A percentile compares a stretch with the other conserved stretches of the same genome.
These are phyloP conservation scores for Aegle marmelos DNA, from an alignment of 345 rosid genomes.

Conservation along the genomic window DNA sequence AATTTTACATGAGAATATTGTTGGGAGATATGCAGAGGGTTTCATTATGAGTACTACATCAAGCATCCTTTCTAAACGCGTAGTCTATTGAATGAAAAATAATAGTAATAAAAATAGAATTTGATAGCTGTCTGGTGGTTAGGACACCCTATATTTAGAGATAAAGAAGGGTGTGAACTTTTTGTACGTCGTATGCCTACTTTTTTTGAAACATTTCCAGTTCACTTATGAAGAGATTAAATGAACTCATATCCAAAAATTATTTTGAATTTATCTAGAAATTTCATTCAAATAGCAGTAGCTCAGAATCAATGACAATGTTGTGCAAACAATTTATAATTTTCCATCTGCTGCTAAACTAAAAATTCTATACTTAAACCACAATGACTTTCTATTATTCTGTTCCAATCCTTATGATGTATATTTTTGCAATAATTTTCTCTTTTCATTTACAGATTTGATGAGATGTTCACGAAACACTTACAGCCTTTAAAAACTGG, in stretches of 20 bases:
- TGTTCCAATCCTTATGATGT: not conserved
- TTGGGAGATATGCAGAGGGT: too few species aligned
- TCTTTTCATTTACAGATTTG: not conserved
- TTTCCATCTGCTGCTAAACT: not conserved
- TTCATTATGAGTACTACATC: too few species aligned
- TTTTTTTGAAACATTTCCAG: too few species aligned
- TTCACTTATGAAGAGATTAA: too few species aligned
- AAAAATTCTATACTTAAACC: not conserved
- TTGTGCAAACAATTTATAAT: not conserved
- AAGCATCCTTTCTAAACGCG: too few species aligned
- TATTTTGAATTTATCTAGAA: not conserved
- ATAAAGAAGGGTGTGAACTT: too few species aligned
- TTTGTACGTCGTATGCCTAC: too few species aligned
- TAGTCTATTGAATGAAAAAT: too few species aligned
- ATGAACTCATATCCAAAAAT: not conserved
- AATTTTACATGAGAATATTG: too few species aligned
- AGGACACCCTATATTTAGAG: too few species aligned
- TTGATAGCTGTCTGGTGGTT: too few species aligned
- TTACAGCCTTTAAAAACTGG: conserved; percentile 73
- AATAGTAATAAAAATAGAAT: too few species aligned
- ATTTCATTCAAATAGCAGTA: not conserved
- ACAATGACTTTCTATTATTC: not conserved
- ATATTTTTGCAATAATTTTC: not conserved
- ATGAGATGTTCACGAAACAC: conserved; percentile 8
- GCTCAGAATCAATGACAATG: not conserved